These are phyloP conservation scores for Metschnikowia bowlesiae DNA, from an alignment of 805 yeast species.

Conservation along the genomic window DNA sequence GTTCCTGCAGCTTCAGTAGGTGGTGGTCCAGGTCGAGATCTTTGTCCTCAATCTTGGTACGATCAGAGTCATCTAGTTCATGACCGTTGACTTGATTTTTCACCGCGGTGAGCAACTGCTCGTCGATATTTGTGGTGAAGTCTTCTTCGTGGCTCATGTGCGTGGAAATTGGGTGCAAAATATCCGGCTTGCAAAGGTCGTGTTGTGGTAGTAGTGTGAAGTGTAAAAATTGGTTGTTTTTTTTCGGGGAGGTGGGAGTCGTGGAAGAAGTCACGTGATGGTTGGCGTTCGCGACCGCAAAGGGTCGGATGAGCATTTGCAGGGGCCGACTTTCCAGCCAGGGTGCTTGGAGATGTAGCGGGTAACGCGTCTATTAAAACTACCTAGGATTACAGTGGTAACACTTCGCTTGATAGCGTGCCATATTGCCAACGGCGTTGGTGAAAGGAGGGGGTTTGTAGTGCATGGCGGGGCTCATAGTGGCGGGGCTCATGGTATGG, in stretches of 20 bases:
- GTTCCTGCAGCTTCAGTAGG: slow-evolving; percentile 13
- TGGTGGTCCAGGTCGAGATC: slow-evolving; percentile 12
- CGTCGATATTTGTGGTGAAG: slow-evolving; percentile 36
- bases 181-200: slow-evolving; percentile 16
- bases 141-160: slow-evolving; percentile 26
- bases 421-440: neutral
- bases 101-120: slow-evolving; percentile 38
- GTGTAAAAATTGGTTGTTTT: slow-evolving; percentile 14
- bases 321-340: no score
- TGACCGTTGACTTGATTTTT: slow-evolving; percentile 23
- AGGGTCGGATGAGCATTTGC: no score
- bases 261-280: slow-evolving; percentile 3
- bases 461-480: neutral
- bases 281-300: neutral
- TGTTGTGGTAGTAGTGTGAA: slow-evolving; percentile 23
- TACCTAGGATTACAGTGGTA: neutral
- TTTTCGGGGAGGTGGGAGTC: slow-evolving; percentile 3
- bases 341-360: neutral
- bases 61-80: slow-evolving; percentile 25
- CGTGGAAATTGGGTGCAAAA: slow-evolving; percentile 14
- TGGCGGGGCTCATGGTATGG: neutral
- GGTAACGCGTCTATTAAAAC: neutral
- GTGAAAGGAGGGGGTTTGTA: neutral
- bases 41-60: slow-evolving; percentile 30
- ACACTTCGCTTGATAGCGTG: neutral